Conservation (phyloP, 2,329 filamentous ascomycete species). For the Microdochium paspali region DNA sequence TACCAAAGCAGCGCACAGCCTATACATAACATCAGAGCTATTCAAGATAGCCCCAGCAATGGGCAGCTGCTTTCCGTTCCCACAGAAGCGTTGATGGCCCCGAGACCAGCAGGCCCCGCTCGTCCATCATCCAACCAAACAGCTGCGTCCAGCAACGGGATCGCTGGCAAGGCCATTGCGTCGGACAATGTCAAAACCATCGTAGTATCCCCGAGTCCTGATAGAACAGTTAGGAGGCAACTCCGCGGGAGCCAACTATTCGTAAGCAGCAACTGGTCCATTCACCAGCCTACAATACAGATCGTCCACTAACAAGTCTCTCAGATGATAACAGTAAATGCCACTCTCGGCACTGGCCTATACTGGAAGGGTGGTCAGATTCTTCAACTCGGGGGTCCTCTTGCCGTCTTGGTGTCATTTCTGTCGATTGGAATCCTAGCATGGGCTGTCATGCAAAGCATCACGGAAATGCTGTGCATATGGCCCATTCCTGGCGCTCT, state of each 20-base stretch:
- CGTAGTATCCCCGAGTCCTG: conserved; percentile 7
- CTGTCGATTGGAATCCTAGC: conserved; percentile 16
- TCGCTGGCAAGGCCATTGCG: background rate
- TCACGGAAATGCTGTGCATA: conserved; percentile 19
- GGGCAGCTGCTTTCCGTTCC: no score
- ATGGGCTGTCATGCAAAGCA: conserved; percentile 21
- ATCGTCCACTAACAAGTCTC: background rate
- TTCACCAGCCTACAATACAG: background rate
- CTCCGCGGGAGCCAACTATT: conserved; percentile 14
- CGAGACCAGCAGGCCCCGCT: background rate
- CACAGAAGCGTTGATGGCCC: no score
- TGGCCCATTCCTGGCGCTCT: conserved; percentile 22
- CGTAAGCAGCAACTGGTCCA: conserved; percentile 6
- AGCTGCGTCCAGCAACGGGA: no score
- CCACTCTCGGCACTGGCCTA: conserved; percentile 15
- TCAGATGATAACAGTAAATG: conserved; percentile 20
- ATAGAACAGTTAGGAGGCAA: conserved; percentile 13
- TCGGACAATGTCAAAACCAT: conserved; percentile 5
- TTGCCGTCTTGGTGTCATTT: conserved; percentile 17
- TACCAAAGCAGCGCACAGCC: no score
- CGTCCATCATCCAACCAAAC: no score
- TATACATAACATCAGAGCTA: no score
- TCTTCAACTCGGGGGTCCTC: conserved; percentile 15
- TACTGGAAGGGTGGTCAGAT: conserved; percentile 20
- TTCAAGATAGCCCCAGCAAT: no score